These are phyloP conservation scores for Clavaria fumosa DNA, from an alignment of 768 basidiomycete genomes.

Conservation along the genomic window DNA sequence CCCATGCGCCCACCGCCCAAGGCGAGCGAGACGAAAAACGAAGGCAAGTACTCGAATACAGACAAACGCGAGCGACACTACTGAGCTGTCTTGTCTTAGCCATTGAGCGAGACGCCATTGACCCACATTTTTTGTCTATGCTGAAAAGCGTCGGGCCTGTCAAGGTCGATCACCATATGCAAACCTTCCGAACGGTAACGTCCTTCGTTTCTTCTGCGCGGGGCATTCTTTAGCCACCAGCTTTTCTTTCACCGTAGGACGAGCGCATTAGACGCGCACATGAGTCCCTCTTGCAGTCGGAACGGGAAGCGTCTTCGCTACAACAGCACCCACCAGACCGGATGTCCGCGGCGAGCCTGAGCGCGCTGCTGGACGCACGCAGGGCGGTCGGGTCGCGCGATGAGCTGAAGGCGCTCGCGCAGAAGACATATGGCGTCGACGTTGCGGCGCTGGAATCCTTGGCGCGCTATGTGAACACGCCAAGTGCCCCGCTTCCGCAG, in stretches of 20 bases:
- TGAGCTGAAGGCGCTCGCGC: conserved; percentile 36
- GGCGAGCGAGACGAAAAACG: conserved; percentile 37
- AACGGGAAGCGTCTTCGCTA: conserved; percentile 32
- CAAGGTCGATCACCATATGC: conserved; percentile 50
- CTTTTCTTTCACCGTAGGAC: conserved; percentile 10
- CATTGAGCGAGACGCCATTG: conserved; percentile 47
- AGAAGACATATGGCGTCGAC: conserved; percentile 42
- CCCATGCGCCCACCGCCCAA: conserved; percentile 10
- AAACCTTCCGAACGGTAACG: conserved; percentile 32
- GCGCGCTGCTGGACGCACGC: conserved; percentile 46
- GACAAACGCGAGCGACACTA: conserved; percentile 1
- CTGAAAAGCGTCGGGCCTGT: conserved; percentile 52
- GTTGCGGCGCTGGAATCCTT: conserved; percentile 33
- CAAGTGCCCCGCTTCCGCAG: too few species aligned
- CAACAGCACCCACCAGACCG: conserved; percentile 21
- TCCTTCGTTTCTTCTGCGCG: background rate
- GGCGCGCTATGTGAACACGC: conserved; percentile 43
- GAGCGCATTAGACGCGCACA: conserved; percentile 30
- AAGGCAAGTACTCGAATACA: conserved; percentile 22
- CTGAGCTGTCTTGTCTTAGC: conserved; percentile 20
- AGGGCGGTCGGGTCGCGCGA: conserved; percentile 28
- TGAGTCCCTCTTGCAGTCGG: conserved; percentile 37
- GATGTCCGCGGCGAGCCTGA: conserved; percentile 27
- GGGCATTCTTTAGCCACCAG: conserved; percentile 3
- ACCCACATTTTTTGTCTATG: conserved; percentile 58